Evolutionary conservation across 176 grass and related monocot genomes (phyloP).

Genomic region (Carex littledalei): DNA sequence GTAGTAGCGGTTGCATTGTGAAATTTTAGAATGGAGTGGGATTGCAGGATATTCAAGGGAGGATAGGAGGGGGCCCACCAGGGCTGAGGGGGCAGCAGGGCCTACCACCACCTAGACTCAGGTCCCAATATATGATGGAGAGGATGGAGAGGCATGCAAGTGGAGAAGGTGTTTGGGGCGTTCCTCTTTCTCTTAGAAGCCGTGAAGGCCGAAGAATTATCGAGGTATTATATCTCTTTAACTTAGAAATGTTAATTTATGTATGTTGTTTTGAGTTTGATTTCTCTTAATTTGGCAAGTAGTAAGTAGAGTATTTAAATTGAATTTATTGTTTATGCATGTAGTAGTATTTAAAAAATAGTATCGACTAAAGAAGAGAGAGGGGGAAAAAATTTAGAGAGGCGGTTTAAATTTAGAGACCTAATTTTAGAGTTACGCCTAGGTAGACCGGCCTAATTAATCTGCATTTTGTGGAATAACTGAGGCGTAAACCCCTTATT

Average conservation of each 20-base stretch:
- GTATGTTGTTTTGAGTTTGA: background rate
- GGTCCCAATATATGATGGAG: slow-evolving; percentile 15
- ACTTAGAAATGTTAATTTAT: background rate
- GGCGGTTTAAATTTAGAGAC: too few species aligned
- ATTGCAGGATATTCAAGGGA: slow-evolving; percentile 16
- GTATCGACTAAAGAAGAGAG: too few species aligned
- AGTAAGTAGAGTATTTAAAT: background rate
- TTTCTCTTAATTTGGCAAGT: background rate
- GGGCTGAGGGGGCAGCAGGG: slow-evolving; percentile 13
- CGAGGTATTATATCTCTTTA: slow-evolving; percentile 1
- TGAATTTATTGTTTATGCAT: background rate
- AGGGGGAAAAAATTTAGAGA: too few species aligned
- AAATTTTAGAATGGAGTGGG: background rate
- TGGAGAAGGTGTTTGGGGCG: slow-evolving; percentile 14
- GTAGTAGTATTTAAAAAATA: background rate
- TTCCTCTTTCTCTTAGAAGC: slow-evolving; percentile 16
- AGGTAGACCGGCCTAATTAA: too few species aligned
- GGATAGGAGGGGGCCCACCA: background rate
- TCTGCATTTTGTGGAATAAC: too few species aligned
- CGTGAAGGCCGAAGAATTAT: slow-evolving; percentile 26
- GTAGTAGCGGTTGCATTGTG: background rate
- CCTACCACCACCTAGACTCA: slow-evolving; percentile 16
- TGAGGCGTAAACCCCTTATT: too few species aligned
- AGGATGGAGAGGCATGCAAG: slow-evolving; percentile 12
- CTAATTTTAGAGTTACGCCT: too few species aligned